Conservation (phyloP, 108 stramenopile species). For the Fistulifera pelliculosa region DNA sequence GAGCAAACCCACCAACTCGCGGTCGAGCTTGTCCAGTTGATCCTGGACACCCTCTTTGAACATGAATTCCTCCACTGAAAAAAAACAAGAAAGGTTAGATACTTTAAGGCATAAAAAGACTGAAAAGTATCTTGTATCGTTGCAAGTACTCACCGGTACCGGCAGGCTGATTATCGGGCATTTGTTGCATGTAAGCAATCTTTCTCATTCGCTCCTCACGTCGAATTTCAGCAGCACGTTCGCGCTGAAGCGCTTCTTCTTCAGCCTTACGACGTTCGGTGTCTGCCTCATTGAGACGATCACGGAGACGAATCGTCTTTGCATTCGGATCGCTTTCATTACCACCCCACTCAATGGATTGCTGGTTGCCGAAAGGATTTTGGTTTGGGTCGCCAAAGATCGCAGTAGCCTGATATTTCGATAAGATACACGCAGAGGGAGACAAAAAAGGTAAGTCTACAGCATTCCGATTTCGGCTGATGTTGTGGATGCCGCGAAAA, state of each 20-base stretch:
- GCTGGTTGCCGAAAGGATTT: conserved; percentile 53
- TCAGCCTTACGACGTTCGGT: conserved; percentile 82
- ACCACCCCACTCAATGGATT: conserved; percentile 70
- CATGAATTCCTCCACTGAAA: conserved; percentile 92
- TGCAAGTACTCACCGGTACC: conserved; percentile 67
- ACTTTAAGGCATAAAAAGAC: too few relatives aligned
- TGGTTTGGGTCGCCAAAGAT: not conserved
- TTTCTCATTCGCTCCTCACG: conserved; percentile 84
- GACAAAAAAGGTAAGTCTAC: not conserved
- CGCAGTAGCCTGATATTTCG: not conserved
- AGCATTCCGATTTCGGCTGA: too few relatives aligned
- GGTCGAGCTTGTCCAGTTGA: conserved; percentile 90
- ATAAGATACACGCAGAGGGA: not conserved
- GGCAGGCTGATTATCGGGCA: conserved; percentile 82
- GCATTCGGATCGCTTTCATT: conserved; percentile 53
- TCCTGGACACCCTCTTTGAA: conserved; percentile 97
- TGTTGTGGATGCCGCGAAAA: not conserved
- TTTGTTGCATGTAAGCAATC: conserved; percentile 89
- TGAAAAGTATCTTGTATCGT: too few relatives aligned
- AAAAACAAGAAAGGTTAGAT: conserved; percentile 2
- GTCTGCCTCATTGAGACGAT: conserved; percentile 83
- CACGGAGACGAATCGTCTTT: conserved; percentile 62
- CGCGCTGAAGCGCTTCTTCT: conserved; percentile 70
- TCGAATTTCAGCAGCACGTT: conserved; percentile 86
- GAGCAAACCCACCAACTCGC: conserved; percentile 88